Evolutionary conservation across 345 rosid genomes (phyloP).

Genomic region (Draba incana): DNA sequence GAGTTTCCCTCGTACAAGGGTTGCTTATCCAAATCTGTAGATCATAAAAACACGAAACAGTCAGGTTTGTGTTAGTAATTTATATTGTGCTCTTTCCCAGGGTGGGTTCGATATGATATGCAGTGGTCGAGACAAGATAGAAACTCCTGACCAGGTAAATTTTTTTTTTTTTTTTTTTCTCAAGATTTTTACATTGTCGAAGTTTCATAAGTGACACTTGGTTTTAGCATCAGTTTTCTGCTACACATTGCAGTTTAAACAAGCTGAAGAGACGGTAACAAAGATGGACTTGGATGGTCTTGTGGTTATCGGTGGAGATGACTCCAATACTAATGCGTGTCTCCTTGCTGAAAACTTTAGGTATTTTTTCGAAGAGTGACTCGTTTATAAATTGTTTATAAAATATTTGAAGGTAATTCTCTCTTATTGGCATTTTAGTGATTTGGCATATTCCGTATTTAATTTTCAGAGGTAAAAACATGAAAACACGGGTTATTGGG

Average conservation of each 20-base stretch:
- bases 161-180: background rate
- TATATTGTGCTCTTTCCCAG: constrained; percentile 42
- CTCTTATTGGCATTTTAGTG: background rate
- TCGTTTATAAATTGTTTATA: too few relatives aligned
- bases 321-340: constrained; percentile 97
- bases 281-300: constrained; percentile 91
- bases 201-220: background rate
- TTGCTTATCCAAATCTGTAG: too few relatives aligned
- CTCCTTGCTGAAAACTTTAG: constrained; percentile 95
- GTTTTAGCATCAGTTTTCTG: constrained; percentile 36
- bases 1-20: too few relatives aligned
- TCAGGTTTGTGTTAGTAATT: constrained; percentile 2
- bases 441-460: background rate
- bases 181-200: constrained; percentile 41
- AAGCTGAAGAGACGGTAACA: constrained; percentile 88
- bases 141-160: constrained; percentile 89
- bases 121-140: constrained; percentile 98
- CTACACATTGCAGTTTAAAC: constrained; percentile 62
- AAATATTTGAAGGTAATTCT: too few relatives aligned
- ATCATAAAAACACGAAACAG: background rate
- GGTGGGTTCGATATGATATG: constrained; percentile 99
- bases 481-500: constrained; percentile 86
- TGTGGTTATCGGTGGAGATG: constrained; percentile 96
- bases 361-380: constrained; percentile 32
- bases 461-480: constrained; percentile 61